phyloP scores from a whole-genome alignment of 2,329 filamentous ascomycete species.

The Ceratocystis destructans region DNA sequence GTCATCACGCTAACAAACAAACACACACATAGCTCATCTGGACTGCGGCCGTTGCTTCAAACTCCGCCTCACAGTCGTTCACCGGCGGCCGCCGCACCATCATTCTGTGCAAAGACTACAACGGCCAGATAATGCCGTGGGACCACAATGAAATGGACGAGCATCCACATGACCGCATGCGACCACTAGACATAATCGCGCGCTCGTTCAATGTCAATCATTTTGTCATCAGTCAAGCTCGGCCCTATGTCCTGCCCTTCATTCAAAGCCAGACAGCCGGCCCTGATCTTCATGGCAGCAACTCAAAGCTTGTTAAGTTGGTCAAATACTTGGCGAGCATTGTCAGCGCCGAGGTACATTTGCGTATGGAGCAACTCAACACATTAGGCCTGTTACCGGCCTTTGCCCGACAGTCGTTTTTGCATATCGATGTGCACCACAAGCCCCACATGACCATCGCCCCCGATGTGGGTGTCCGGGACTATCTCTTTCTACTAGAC shows the following conservation, averaged over 20 bases:
- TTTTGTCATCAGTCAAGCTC: slow-evolving; percentile 84
- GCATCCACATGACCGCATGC: slow-evolving; percentile 18
- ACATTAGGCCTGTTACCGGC: slow-evolving; percentile 58
- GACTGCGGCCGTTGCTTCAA: slow-evolving; percentile 65
- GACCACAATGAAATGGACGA: slow-evolving; percentile 18
- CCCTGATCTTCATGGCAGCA: slow-evolving; percentile 47
- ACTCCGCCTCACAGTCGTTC: slow-evolving; percentile 50
- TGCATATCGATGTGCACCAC: slow-evolving; percentile 56
- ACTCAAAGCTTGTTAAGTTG: slow-evolving; percentile 43
- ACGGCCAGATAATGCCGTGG: slow-evolving; percentile 62
- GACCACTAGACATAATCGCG: slow-evolving; percentile 17
- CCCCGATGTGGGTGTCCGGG: slow-evolving; percentile 56
- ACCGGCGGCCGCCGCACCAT: slow-evolving; percentile 49
- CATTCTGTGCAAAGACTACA: slow-evolving; percentile 65
- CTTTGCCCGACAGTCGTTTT: slow-evolving; percentile 58
- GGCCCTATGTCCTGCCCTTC: slow-evolving; percentile 80
- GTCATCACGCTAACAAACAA: neutral
- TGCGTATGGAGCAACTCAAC: slow-evolving; percentile 70
- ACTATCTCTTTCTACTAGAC: slow-evolving; percentile 70
- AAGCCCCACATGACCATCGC: slow-evolving; percentile 64
- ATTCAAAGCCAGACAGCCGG: slow-evolving; percentile 69
- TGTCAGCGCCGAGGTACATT: slow-evolving; percentile 61
- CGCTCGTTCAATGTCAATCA: slow-evolving; percentile 82
- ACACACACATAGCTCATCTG: slow-evolving; percentile 49
- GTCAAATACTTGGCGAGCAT: slow-evolving; percentile 51